Evolutionary conservation across 129 eudicot species (phyloP).

Genomic region (Tagetes patula): DNA sequence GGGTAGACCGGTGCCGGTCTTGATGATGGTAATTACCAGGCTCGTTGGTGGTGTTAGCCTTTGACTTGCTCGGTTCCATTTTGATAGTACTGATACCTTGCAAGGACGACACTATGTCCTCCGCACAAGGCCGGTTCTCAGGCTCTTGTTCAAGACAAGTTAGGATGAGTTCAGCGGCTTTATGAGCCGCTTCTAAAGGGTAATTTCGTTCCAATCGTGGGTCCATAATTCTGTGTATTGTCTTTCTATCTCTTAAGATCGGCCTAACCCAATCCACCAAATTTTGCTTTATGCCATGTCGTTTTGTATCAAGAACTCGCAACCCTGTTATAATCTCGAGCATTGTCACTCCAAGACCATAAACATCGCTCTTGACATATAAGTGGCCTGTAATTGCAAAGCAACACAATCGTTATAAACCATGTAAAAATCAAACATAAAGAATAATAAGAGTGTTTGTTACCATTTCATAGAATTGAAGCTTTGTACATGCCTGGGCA

Average conservation of each 20-base stretch:
- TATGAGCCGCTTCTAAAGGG: slow-evolving; percentile 45
- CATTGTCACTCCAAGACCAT: slow-evolving; percentile 73
- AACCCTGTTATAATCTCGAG: slow-evolving; percentile 67
- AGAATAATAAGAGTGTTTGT: background rate
- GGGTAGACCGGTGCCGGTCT: slow-evolving; percentile 11
- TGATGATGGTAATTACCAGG: slow-evolving; percentile 1
- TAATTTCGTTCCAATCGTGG: slow-evolving; percentile 51
- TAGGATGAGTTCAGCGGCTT: slow-evolving; percentile 43
- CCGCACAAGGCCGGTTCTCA: slow-evolving; percentile 51
- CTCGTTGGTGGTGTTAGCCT: background rate
- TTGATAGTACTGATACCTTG: slow-evolving; percentile 35
- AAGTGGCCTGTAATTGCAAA: slow-evolving; percentile 46
- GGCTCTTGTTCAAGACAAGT: slow-evolving; percentile 58
- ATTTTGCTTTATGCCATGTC: slow-evolving; percentile 43
- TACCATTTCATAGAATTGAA: background rate
- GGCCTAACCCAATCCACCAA: slow-evolving; percentile 72
- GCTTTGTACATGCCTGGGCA: background rate
- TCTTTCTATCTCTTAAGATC: slow-evolving; percentile 37
- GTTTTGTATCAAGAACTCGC: slow-evolving; percentile 40
- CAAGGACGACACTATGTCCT: slow-evolving; percentile 38
- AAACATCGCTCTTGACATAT: slow-evolving; percentile 67
- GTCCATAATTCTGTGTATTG: slow-evolving; percentile 49
- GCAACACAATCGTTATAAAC: background rate
- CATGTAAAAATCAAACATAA: background rate
- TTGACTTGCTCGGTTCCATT: slow-evolving; percentile 26